These are phyloP conservation scores for Alternaria metachromatica DNA, from an alignment of 2,329 filamentous ascomycete genomes.

Conservation along the genomic window DNA sequence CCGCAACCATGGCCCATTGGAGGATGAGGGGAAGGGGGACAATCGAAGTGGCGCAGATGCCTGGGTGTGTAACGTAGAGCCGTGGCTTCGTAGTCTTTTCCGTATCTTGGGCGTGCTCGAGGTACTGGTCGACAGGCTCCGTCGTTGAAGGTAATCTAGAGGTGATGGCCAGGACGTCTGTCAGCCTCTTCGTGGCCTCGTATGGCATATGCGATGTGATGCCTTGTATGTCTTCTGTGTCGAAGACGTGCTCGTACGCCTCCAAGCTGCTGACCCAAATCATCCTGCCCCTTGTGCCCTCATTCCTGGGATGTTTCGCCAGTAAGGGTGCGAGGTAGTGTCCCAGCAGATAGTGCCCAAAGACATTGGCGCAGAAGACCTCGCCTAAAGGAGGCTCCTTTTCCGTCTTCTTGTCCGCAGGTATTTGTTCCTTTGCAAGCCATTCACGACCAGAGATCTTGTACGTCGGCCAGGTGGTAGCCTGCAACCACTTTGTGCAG, in stretches of 20 bases:
- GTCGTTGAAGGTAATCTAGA: conserved; percentile 69
- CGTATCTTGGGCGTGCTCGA: conserved; percentile 18
- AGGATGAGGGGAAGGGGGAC: conserved; percentile 76
- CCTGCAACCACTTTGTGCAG: conserved; percentile 69
- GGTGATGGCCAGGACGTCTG: conserved; percentile 81
- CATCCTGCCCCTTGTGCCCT: conserved; percentile 65
- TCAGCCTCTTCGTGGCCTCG: conserved; percentile 86
- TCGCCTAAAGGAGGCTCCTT: conserved; percentile 72
- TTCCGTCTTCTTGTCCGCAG: conserved; percentile 30
- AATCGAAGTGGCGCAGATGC: conserved; percentile 82
- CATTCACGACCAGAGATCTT: conserved; percentile 70
- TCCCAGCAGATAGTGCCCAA: conserved; percentile 90
- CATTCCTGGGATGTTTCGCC: conserved; percentile 52
- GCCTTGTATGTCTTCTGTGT: conserved; percentile 77
- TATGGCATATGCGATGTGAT: conserved; percentile 71
- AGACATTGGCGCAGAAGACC: conserved; percentile 90
- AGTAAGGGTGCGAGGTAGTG: conserved; percentile 82
- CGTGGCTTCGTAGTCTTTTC: conserved; percentile 55
- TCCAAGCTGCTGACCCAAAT: conserved; percentile 91
- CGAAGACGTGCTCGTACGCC: conserved; percentile 64
- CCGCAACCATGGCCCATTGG: conserved; percentile 69
- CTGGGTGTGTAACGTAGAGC: conserved; percentile 84
- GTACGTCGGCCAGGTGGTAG: conserved; percentile 78
- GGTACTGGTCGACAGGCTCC: conserved; percentile 50
- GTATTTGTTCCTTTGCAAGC: conserved; percentile 61